phyloP scores from a whole-genome alignment of 1,139 yeast species.

The Saccharomyces hybrid region DNA sequence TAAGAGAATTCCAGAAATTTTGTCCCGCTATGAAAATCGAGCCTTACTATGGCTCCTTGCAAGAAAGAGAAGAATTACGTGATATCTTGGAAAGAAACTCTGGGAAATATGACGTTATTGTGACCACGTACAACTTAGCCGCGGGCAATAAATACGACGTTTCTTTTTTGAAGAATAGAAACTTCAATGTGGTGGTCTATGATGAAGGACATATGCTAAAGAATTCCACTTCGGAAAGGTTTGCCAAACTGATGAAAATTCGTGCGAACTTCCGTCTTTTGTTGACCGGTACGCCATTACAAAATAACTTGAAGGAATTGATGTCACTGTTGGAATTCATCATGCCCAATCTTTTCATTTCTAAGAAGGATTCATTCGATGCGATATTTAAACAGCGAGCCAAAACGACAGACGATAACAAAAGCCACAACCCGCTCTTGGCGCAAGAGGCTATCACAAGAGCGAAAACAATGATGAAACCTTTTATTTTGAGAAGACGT shows the following conservation, averaged over 20 bases:
- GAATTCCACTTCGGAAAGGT: slow-evolving; percentile 82
- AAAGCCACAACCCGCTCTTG: slow-evolving; percentile 65
- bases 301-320: slow-evolving; percentile 81
- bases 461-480: slow-evolving; percentile 98
- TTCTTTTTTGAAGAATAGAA: slow-evolving; percentile 62
- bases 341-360: slow-evolving; percentile 73
- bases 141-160: slow-evolving; percentile 80
- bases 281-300: slow-evolving; percentile 95
- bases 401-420: slow-evolving; percentile 48
- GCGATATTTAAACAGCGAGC: slow-evolving; percentile 80
- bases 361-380: slow-evolving; percentile 74
- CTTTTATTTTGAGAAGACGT: slow-evolving; percentile 85
- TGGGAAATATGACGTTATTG: slow-evolving; percentile 77
- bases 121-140: slow-evolving; percentile 89
- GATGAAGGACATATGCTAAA: slow-evolving; percentile 98
- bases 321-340: slow-evolving; percentile 87
- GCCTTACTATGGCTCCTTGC: slow-evolving; percentile 86
- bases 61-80: slow-evolving; percentile 79
- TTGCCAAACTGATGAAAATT: slow-evolving; percentile 74
- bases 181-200: slow-evolving; percentile 82
- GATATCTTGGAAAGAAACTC: slow-evolving; percentile 49
- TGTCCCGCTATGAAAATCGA: slow-evolving; percentile 77
- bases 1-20: slow-evolving; percentile 85
- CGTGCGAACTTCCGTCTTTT: slow-evolving; percentile 74
- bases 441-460: slow-evolving; percentile 86